phyloP scores from a whole-genome alignment of 495 filamentous ascomycete genomes.

The Geopyxis carbonaria region DNA sequence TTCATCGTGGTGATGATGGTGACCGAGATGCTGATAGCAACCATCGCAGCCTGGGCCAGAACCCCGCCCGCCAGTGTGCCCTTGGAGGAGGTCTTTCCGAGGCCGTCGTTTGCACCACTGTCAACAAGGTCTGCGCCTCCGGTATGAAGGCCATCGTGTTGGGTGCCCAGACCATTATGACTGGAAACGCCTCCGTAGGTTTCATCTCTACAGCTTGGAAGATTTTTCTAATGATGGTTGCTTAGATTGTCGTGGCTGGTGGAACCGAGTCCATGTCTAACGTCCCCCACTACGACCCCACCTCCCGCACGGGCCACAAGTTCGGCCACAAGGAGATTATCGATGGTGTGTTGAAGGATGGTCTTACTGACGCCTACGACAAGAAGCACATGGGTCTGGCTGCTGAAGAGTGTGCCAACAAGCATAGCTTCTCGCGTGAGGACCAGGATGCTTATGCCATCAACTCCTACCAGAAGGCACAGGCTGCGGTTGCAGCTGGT shows the following conservation, averaged over 20 bases:
- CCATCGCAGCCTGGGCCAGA: conserved; percentile 67
- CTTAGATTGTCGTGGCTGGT: conserved; percentile 61
- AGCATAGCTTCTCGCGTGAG: conserved; percentile 64
- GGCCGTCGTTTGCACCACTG: conserved; percentile 66
- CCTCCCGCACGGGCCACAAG: conserved; percentile 64
- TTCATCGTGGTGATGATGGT: background rate
- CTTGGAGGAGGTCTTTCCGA: conserved; percentile 68
- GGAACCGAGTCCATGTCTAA: conserved; percentile 97
- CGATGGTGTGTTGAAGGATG: conserved; percentile 83
- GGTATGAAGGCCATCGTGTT: conserved; percentile 85
- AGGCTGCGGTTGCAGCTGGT: conserved; percentile 62
- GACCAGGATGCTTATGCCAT: conserved; percentile 89
- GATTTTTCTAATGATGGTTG: no score
- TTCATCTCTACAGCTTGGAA: no score
- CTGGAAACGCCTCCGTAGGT: conserved; percentile 57
- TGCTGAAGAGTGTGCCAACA: conserved; percentile 77
- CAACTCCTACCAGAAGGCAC: conserved; percentile 74
- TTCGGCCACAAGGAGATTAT: conserved; percentile 74
- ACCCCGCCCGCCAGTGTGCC: conserved; percentile 86
- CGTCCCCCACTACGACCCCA: conserved; percentile 86
- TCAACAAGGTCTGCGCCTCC: conserved; percentile 98
- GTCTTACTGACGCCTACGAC: conserved; percentile 76
- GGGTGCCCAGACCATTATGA: conserved; percentile 90
- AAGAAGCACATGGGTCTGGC: conserved; percentile 86
- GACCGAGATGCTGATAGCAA: background rate